Evolutionary conservation across 495 filamentous ascomycete species (phyloP), one percentile per base, ranked within the genome.

Genomic region (Cryomyces antarcticus): DNA sequence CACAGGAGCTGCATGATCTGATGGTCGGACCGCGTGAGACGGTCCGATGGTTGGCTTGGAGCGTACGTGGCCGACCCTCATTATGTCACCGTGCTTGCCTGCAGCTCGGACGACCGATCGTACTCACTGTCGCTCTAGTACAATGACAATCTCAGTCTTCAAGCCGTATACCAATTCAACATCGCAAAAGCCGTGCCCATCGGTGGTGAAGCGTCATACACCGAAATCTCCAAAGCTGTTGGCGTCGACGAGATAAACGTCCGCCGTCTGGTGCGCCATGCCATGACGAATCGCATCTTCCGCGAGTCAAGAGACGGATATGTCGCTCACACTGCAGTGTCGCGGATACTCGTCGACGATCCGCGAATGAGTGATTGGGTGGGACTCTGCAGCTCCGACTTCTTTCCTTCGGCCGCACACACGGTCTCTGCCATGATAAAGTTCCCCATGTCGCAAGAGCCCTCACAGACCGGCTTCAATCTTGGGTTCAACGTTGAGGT

Each of bases 211-310:
- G 24, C 24, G 7, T 28, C 38, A 0, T 39, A 39, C 27, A 4
- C 38, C 27, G 38, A 39, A 17, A 9, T 39, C 38, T 9, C 38
- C n/a, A n/a, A 9, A 39, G 24, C 9, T 7, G 27, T 28, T 9
- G 38, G 38, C 2, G n/a, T 39, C n/a, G 24, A 9, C 24, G 4
- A 39, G 38, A 28, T 11, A 1, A 39, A n/a, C 3, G 9, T 73
- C 11, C 59, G 64, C 33, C 65, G 71, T 28, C 44, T 72, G 27
- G 51, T 75, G 11, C 70, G 69, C 4, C 59, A 71, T 41, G 68
- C 63, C 38, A 74, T 75, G 54, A 69, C 63, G 37, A 66, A 70
- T 41, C 60, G 60, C 11, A 66, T 75, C 44, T 78, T 78, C 61
- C 50, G 56, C 12, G 72, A 77, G 42, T 62, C 68, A 3, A 44